phyloP scores from a whole-genome alignment of 2,329 filamentous ascomycete species.

The Colletotrichum truncatum region DNA sequence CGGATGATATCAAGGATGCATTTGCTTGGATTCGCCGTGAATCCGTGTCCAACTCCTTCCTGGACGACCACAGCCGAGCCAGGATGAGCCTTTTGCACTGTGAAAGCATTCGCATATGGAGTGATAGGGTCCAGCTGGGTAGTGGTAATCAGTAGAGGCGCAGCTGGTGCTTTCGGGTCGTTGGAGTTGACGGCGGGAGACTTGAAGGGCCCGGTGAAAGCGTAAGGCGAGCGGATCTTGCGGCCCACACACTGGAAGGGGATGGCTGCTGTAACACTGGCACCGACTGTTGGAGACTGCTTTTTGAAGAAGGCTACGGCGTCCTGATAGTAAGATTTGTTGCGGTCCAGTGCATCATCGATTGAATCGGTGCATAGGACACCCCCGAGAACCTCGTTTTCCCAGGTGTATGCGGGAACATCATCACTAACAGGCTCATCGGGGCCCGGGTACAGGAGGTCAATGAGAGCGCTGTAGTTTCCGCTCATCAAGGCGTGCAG shows the following conservation, averaged over 20 bases:
- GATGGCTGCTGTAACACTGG: slow-evolving; percentile 33
- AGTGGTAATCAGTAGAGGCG: slow-evolving; percentile 48
- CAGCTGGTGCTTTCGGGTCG: slow-evolving; percentile 36
- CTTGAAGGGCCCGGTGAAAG: slow-evolving; percentile 37
- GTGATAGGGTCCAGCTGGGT: slow-evolving; percentile 50
- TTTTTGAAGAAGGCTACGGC: slow-evolving; percentile 22
- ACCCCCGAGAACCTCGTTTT: slow-evolving; percentile 34
- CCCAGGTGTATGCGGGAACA: not conserved
- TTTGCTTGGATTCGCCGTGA: slow-evolving; percentile 37
- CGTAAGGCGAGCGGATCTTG: slow-evolving; percentile 40
- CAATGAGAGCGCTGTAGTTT: slow-evolving; percentile 33
- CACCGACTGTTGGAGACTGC: slow-evolving; percentile 34
- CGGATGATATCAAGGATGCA: slow-evolving; percentile 24
- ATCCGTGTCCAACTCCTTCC: not conserved
- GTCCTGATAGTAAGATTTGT: slow-evolving; percentile 28
- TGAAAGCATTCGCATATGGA: slow-evolving; percentile 43
- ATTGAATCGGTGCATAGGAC: slow-evolving; percentile 46
- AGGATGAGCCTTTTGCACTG: slow-evolving; percentile 26
- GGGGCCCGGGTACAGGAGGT: not conserved
- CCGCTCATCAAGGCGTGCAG: slow-evolving; percentile 36
- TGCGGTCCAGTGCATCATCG: not conserved
- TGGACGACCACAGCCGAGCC: not conserved
- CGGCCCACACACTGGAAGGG: slow-evolving; percentile 44
- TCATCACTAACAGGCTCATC: not conserved
- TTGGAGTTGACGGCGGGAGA: not conserved